Conservation (phyloP, 1,139 yeast species). For the Torulaspora globosa region DNA sequence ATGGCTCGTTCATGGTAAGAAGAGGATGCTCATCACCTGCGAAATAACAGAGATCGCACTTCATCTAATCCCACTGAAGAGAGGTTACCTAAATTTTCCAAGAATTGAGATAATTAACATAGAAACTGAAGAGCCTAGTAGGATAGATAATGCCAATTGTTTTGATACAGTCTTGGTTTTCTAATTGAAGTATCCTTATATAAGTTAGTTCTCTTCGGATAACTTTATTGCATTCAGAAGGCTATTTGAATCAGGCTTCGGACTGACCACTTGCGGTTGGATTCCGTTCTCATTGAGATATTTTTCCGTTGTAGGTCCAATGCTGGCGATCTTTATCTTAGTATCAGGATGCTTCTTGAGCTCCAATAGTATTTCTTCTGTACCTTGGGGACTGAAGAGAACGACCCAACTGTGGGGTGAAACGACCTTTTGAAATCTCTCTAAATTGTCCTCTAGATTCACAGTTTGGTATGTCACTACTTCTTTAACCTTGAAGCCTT, state of each 20-base stretch:
- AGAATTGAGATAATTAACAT: slow-evolving; percentile 46
- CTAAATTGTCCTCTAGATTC: slow-evolving; percentile 45
- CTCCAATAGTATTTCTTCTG: slow-evolving; percentile 53
- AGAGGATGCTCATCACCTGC: slow-evolving; percentile 21
- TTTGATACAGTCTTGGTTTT: slow-evolving; percentile 59
- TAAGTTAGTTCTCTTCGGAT: not conserved
- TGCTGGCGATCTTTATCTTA: slow-evolving; percentile 59
- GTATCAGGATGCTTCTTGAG: slow-evolving; percentile 31
- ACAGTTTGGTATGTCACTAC: slow-evolving; percentile 66
- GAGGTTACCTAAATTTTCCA: slow-evolving; percentile 72
- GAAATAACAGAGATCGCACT: slow-evolving; percentile 39
- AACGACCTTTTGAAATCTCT: slow-evolving; percentile 37
- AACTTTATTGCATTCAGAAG: slow-evolving; percentile 42
- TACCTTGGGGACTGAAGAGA: slow-evolving; percentile 90
- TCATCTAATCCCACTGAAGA: slow-evolving; percentile 64
- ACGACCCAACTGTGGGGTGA: slow-evolving; percentile 56
- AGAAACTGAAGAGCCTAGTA: slow-evolving; percentile 44
- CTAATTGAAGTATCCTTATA: slow-evolving; percentile 1
- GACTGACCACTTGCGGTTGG: slow-evolving; percentile 59
- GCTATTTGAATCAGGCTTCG: slow-evolving; percentile 66
- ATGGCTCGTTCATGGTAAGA: slow-evolving; percentile 36
- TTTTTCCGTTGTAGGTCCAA: slow-evolving; percentile 88
- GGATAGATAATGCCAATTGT: slow-evolving; percentile 62
- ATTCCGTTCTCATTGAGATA: slow-evolving; percentile 53
- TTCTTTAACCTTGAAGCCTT: slow-evolving; percentile 54